Evolutionary conservation across 1,139 yeast species (phyloP).

Genomic region (Magnusiomyces ingens): DNA sequence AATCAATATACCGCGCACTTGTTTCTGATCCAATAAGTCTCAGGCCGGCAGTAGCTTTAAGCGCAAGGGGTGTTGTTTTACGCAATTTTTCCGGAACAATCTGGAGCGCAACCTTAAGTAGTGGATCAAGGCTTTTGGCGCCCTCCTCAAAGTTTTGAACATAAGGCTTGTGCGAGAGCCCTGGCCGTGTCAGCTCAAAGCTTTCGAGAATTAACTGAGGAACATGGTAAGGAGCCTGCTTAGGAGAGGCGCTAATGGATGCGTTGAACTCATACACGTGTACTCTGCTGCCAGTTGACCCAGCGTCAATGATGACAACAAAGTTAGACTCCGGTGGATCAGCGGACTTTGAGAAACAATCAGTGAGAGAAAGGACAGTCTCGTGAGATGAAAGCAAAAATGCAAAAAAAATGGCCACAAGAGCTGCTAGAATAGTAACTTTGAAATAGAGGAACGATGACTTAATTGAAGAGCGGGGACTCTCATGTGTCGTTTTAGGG

Average conservation of each 20-base stretch:
- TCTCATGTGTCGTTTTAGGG: too few species aligned
- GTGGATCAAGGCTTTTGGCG: slow-evolving; percentile 77
- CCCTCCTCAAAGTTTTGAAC: slow-evolving; percentile 79
- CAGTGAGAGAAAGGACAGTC: neutral
- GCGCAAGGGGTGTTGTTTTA: slow-evolving; percentile 85
- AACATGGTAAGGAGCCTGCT: slow-evolving; percentile 21
- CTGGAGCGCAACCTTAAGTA: slow-evolving; percentile 64
- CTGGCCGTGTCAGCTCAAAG: slow-evolving; percentile 88
- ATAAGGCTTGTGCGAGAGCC: slow-evolving; percentile 60
- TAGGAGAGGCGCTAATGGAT: neutral
- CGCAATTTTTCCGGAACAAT: slow-evolving; percentile 68
- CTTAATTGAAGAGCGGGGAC: too few species aligned
- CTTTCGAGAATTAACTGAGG: slow-evolving; percentile 73
- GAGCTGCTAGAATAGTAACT: neutral
- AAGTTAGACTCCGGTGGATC: slow-evolving; percentile 34
- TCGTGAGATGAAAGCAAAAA: neutral
- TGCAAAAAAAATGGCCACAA: neutral
- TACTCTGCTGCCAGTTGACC: slow-evolving; percentile 77
- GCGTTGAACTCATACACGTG: slow-evolving; percentile 72
- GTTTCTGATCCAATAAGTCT: slow-evolving; percentile 76
- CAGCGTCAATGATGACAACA: slow-evolving; percentile 72
- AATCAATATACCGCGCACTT: slow-evolving; percentile 32
- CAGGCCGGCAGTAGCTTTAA: slow-evolving; percentile 97
- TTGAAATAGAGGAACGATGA: too few species aligned
- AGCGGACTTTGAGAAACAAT: too few species aligned